Evolutionary conservation across 352 stramenopile genomes (phyloP), one percentile per base, ranked within the genome.

Genomic region (Phytophthora nicotianae): DNA sequence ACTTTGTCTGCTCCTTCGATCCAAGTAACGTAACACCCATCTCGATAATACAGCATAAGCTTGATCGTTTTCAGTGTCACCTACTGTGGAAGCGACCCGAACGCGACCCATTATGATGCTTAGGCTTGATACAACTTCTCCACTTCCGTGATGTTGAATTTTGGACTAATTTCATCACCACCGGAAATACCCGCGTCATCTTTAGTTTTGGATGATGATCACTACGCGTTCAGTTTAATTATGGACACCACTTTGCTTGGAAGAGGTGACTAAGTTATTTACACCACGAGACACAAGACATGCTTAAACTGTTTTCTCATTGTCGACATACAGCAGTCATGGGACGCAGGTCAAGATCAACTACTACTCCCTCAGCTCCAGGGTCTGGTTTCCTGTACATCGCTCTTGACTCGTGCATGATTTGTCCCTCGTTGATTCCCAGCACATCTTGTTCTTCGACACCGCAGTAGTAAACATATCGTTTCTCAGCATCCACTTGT

Each of bases 371-470:
- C 56, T 93, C 81, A 2, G 83, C 86, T 8, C 83, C 79, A 13
- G 86, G 84, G 38, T 95, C 82, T 1, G 83, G 84, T 17, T 86
- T 83, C 0, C 81, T 71, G 50, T 95, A 89, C 86, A 95, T 95
- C 10, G 75, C 73, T 45, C 83, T 87, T 1, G 82, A 92, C 47
- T 92, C 82, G 29, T 93, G 74, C 50, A 95, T 86, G 20, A 97
- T 87, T 65, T 96, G 86, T 2, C 87, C 82, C 58, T 97, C 90
- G 47, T 97, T 96, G 55, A 97, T 97, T 27, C 83, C 91, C 6
- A 96, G 61, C 11, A 97, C 89, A 33, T 97, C 89, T 62, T 97
- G 90, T 45, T 93, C 83, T 50, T 94, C 84, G 1, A 43, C 43
- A 0, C 87, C 87, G 29, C 87, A 95, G 41, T 94, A 95, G 10